A percentile compares a stretch with the other conserved stretches of the same genome.
phyloP scores from a whole-genome alignment of 2,329 filamentous ascomycete species.

The Xylariaceae sp. region DNA sequence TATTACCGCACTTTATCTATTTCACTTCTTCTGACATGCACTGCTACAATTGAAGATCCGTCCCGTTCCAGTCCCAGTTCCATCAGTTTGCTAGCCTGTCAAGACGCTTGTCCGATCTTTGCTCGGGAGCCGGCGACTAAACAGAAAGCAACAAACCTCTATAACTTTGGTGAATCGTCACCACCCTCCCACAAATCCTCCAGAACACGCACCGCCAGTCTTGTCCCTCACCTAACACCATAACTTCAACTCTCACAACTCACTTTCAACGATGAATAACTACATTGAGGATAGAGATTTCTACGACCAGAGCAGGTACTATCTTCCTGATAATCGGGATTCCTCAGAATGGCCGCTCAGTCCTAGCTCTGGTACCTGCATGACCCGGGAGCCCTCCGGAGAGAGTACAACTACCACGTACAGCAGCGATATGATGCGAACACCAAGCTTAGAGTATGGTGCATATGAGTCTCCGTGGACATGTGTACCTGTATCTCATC shows the following conservation, averaged over 20 bases:
- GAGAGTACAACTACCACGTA: slow-evolving; percentile 18
- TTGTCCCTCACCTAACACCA: not conserved
- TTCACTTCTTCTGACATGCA: not conserved
- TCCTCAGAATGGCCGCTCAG: slow-evolving; percentile 15
- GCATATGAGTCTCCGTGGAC: slow-evolving; percentile 15
- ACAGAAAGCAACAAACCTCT: not conserved
- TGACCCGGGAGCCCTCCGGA: slow-evolving; percentile 24
- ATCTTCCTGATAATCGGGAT: not conserved
- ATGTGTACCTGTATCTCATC: slow-evolving; percentile 3
- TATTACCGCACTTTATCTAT: slow-evolving; percentile 9
- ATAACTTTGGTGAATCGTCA: slow-evolving; percentile 7
- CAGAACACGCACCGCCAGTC: slow-evolving; percentile 6
- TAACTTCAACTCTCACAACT: not conserved
- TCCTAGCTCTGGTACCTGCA: slow-evolving; percentile 13
- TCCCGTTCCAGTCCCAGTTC: not conserved
- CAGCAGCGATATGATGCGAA: slow-evolving; percentile 13
- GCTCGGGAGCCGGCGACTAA: not conserved
- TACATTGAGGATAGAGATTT: not conserved
- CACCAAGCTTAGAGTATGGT: slow-evolving; percentile 20
- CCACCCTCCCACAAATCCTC: not conserved
- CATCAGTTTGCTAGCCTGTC: slow-evolving; percentile 1
- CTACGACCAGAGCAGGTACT: not conserved
- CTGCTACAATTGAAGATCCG: not conserved
- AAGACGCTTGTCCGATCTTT: not conserved
- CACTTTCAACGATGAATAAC: slow-evolving; percentile 2